These are phyloP conservation scores for Coniochaeta sp. DNA, from an alignment of 2,329 filamentous ascomycete genomes.

Conservation along the genomic window DNA sequence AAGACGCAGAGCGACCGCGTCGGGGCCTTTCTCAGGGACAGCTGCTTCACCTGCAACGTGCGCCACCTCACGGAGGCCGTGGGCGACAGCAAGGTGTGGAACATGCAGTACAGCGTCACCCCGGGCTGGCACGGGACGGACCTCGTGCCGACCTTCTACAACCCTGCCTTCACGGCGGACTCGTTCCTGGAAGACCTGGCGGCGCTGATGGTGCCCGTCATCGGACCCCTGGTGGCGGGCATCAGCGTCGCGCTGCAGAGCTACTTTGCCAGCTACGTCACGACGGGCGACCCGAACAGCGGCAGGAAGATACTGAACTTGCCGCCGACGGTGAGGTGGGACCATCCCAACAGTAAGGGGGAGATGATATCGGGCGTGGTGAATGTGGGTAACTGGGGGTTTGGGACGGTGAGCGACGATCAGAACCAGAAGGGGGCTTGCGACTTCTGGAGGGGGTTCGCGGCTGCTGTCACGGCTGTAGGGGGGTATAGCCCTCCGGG, in stretches of 20 bases:
- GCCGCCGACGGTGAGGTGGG: constrained; percentile 25
- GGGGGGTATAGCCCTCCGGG: constrained; percentile 23
- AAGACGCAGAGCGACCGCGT: constrained; percentile 18
- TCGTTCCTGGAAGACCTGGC: constrained; percentile 16
- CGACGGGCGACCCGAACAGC: constrained; percentile 30
- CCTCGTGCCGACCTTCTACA: constrained; percentile 31
- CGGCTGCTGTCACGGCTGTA: constrained; percentile 18
- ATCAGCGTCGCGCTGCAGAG: constrained; percentile 29
- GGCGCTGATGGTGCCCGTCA: constrained; percentile 18
- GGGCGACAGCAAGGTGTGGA: constrained; percentile 23
- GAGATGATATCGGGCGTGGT: constrained; percentile 21
- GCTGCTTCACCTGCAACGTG: constrained; percentile 28
- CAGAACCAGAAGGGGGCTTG: constrained; percentile 20
- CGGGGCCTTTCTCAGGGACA: constrained; percentile 23
- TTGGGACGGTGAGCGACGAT: constrained; percentile 20
- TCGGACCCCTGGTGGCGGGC: constrained; percentile 22
- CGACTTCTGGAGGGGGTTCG: constrained; percentile 23
- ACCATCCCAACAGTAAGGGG: constrained; percentile 16
- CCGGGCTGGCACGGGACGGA: constrained; percentile 32
- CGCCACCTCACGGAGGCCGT: constrained; percentile 28
- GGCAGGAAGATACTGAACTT: constrained; percentile 20
- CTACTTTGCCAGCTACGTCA: constrained; percentile 31
- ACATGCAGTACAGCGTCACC: constrained; percentile 30
- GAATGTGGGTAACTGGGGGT: constrained; percentile 24
- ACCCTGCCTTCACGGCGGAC: constrained; percentile 19